Percentiles rank a stretch among this genome's conserved stretches.
These are phyloP conservation scores for Sclerotinia trifoliorum DNA, from an alignment of 2,329 filamentous ascomycete genomes.

Conservation along the genomic window DNA sequence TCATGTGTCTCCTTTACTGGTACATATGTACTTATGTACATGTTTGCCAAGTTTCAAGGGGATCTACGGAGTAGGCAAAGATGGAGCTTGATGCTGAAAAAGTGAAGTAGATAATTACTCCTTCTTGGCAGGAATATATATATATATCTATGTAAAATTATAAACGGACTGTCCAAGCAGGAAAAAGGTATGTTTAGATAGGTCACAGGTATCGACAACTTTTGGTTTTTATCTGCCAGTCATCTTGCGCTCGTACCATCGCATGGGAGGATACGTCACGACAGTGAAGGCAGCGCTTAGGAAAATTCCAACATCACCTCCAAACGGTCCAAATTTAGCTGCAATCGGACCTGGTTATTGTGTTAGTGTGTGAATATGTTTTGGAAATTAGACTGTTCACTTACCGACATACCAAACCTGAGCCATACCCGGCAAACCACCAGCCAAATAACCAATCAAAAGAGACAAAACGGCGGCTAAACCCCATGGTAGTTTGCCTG, in stretches of 20 bases:
- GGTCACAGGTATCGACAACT: not conserved
- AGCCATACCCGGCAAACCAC: slow-evolving; percentile 38
- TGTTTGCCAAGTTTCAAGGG: not conserved
- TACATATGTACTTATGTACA: not conserved
- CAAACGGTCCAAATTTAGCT: slow-evolving; percentile 34
- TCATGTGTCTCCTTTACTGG: not conserved
- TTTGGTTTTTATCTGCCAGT: slow-evolving; percentile 28
- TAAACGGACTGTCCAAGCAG: not conserved
- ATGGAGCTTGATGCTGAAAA: not conserved
- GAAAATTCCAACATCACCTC: slow-evolving; percentile 39
- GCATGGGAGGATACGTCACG: slow-evolving; percentile 33
- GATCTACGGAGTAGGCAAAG: not conserved
- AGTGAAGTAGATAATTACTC: not conserved
- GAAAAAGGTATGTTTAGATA: not conserved
- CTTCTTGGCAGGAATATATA: not conserved
- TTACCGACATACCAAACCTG: slow-evolving; percentile 39
- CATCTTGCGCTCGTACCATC: slow-evolving; percentile 36
- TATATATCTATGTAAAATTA: not conserved
- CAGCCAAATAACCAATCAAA: slow-evolving; percentile 35
- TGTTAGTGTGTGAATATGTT: not conserved
- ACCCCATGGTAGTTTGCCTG: slow-evolving; percentile 35
- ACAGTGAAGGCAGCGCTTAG: slow-evolving; percentile 34
- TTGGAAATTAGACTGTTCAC: not conserved
- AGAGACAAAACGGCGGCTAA: slow-evolving; percentile 36
- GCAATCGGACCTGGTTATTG: slow-evolving; percentile 34